Evolutionary conservation across 148 eudicot species (phyloP).

Genomic region (Camellia sinensis): DNA sequence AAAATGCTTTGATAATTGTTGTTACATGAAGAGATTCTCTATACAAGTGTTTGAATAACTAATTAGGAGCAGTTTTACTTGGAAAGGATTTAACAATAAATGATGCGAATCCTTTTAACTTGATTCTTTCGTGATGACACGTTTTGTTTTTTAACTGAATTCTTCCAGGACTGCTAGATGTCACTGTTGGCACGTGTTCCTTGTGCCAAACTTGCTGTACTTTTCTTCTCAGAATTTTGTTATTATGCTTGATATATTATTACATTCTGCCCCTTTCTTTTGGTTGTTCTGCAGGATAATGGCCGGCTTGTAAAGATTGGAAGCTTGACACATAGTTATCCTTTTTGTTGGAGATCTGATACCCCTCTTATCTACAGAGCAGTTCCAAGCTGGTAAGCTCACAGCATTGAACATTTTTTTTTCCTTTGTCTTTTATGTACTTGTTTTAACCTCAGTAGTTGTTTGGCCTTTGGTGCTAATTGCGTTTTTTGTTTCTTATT

Average conservation of each 20-base stretch:
- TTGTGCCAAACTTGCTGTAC: slow-evolving; percentile 10
- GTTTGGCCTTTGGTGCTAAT: no score
- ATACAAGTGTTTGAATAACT: neutral
- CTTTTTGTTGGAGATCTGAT: slow-evolving; percentile 97
- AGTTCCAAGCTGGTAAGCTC: slow-evolving; percentile 86
- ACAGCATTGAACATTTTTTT: neutral
- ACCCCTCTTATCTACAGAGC: slow-evolving; percentile 98
- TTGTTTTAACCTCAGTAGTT: neutral
- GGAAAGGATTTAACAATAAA: neutral
- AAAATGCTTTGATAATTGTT: neutral
- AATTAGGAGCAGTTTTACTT: neutral
- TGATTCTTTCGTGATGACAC: neutral
- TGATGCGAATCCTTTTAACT: neutral
- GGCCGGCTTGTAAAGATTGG: slow-evolving; percentile 90
- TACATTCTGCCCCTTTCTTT: neutral
- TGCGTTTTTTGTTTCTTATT: no score
- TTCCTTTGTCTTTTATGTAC: neutral
- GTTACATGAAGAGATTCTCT: neutral
- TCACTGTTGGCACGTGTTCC: neutral
- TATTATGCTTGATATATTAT: neutral
- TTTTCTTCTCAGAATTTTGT: neutral
- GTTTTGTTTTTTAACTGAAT: neutral
- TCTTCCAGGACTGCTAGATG: neutral
- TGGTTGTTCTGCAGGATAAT: slow-evolving; percentile 43
- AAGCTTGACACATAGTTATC: slow-evolving; percentile 76